Evolutionary conservation across 176 grass and related monocot species (phyloP), one percentile per base, ranked within the genome.

Genomic region (Paspalum notatum): DNA sequence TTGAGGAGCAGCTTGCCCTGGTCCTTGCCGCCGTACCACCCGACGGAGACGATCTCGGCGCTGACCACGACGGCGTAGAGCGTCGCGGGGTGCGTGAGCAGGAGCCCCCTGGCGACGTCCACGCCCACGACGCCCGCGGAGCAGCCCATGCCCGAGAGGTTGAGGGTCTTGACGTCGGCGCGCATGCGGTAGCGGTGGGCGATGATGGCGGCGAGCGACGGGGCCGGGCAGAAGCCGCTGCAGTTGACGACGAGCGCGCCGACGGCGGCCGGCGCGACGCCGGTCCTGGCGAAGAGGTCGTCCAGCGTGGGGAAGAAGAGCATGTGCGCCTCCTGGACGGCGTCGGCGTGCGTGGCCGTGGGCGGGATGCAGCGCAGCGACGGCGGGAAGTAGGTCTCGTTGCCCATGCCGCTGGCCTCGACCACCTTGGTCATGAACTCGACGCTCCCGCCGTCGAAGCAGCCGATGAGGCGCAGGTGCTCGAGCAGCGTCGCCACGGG

Each of bases 91-190:
- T 87, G 74, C 50, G 82, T 16, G 16, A 91, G 77, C 18, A 95
- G n/a, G 55, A 9, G 55, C 22, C 27, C 13, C 10, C 59, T 41
- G 7, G 88, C 93, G 32, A 95, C 75, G 50, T 94, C 94, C 2
- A 97, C 43, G 64, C 88, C 82, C 7, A 91, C 65, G 74, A 72
- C 69, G 12, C 91, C 87, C 0, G 91, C 91, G 56, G 79, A 76
- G 87, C 91, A 94, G 18, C 94, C 91, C 94, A 94, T 97, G 43
- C 94, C 94, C 8, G 91, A 91, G 40, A 97, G 86, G 79, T 86
- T 97, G 85, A 86, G 85, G 2, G 76, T 66, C 78, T 32, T 94
- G 50, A 94, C 80, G 70, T 94, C 89, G 38, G 20, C 14, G 3
- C 71, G 78, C 89, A 97, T 84, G 41, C 71, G 54, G 89, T 94